A percentile compares a stretch with the other conserved stretches of the same genome.
phyloP scores from a whole-genome alignment of 352 stramenopile species.

The Phytophthora podocarpi region DNA sequence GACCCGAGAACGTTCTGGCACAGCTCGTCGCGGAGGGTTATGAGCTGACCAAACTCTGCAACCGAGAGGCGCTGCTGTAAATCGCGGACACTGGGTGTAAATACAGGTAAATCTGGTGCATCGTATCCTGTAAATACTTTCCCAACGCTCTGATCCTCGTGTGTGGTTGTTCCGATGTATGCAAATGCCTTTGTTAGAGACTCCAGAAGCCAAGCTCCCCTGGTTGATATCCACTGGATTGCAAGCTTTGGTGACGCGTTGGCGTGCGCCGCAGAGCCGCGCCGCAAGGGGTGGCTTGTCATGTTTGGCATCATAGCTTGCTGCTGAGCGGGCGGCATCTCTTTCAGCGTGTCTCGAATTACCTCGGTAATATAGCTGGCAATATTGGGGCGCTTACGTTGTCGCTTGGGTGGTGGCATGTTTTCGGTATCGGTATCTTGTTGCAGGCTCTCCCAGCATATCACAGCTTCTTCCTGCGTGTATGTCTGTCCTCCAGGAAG shows the following conservation, averaged over 20 bases:
- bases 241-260: conserved; percentile 23
- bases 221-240: conserved; percentile 27
- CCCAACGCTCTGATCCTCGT: conserved; percentile 23
- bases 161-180: conserved; percentile 26
- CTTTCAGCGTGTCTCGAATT: neutral
- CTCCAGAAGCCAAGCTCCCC: conserved; percentile 15
- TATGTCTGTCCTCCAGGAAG: conserved; percentile 3
- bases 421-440: neutral
- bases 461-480: neutral
- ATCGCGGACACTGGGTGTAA: conserved; percentile 5
- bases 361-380: conserved; percentile 8
- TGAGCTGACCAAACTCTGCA: conserved; percentile 4
- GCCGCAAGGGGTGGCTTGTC: conserved; percentile 1
- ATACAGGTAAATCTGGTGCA: conserved; percentile 3
- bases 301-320: neutral
- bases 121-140: conserved; percentile 23
- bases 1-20: conserved; percentile 1
- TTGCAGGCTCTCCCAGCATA: conserved; percentile 1
- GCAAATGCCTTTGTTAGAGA: conserved; percentile 26
- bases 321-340: neutral
- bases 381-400: conserved; percentile 7
- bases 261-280: conserved; percentile 5
- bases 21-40: neutral
- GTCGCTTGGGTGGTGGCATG: neutral
- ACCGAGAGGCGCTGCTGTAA: neutral